phyloP scores from a whole-genome alignment of 208 protist species.

The Trichomonas vaginalis region DNA sequence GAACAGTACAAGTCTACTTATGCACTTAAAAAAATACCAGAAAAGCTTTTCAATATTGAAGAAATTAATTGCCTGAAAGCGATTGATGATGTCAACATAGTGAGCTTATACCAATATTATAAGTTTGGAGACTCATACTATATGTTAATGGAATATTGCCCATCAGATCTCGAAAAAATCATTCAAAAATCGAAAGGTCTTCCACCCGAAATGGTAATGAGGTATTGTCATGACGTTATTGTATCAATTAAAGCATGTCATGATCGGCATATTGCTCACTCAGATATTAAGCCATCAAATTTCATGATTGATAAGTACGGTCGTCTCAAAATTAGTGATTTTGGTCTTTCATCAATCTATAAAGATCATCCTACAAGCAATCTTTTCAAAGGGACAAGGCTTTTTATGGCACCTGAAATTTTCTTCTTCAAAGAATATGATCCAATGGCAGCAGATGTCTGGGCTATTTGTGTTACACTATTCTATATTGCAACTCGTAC shows the following conservation, averaged over 20 bases:
- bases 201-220: background rate
- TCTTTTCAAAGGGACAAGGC: background rate
- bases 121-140: background rate
- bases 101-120: background rate
- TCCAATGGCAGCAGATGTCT: background rate
- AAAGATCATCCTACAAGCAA: background rate
- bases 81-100: background rate
- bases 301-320: background rate
- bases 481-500: background rate
- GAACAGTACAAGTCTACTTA: background rate
- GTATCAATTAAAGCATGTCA: constrained; percentile 44
- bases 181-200: background rate
- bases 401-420: background rate
- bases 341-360: background rate
- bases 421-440: background rate
- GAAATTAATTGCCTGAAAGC: background rate
- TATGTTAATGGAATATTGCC: background rate
- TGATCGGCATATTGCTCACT: constrained; percentile 43
- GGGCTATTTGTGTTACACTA: background rate
- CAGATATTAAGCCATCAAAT: constrained; percentile 35
- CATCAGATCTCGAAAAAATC: background rate
- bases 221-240: constrained; percentile 24
- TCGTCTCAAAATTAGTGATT: background rate
- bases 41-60: background rate
- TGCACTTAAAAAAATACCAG: background rate